Percentiles rank a stretch among this genome's conserved stretches.
Evolutionary conservation across 306 rosid genomes (phyloP).

Genomic region (Sophora flavescens): DNA sequence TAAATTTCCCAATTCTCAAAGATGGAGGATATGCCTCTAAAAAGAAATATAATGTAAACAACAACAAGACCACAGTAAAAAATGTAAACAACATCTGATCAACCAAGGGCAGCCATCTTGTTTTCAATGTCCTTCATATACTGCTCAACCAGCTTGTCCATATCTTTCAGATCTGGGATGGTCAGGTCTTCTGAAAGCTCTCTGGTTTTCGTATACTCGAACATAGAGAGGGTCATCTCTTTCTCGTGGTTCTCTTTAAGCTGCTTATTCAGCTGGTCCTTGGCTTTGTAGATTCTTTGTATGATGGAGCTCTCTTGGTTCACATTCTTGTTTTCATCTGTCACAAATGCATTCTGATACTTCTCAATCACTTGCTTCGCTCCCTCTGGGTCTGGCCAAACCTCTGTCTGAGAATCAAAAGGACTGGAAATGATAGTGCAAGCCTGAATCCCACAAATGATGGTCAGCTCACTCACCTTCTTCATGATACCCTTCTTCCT

Average conservation of each 20-base stretch:
- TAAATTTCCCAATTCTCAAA: no score
- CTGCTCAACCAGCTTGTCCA: slow-evolving; percentile 47
- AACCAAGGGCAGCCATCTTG: slow-evolving; percentile 4
- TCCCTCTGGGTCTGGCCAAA: slow-evolving; percentile 55
- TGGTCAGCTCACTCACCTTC: slow-evolving; percentile 60
- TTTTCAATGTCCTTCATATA: slow-evolving; percentile 34
- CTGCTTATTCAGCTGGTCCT: slow-evolving; percentile 30
- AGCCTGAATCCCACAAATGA: slow-evolving; percentile 65
- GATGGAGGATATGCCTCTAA: background rate
- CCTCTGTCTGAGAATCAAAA: slow-evolving; percentile 54
- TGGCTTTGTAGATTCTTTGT: slow-evolving; percentile 42
- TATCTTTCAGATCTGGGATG: slow-evolving; percentile 45
- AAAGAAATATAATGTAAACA: background rate
- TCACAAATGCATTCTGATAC: background rate
- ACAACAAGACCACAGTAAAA: background rate
- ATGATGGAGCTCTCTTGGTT: slow-evolving; percentile 40
- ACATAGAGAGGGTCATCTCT: slow-evolving; percentile 42
- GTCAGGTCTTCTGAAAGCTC: slow-evolving; percentile 21
- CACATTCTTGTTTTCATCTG: slow-evolving; percentile 43
- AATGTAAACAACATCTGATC: background rate
- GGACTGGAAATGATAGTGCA: slow-evolving; percentile 64
- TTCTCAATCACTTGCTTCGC: slow-evolving; percentile 25
- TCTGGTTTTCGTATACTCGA: slow-evolving; percentile 31
- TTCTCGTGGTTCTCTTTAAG: slow-evolving; percentile 29
- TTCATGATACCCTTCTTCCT: slow-evolving; percentile 57